Conservation (phyloP, 306 rosid species). For the Heteromeles arbutifolia region DNA sequence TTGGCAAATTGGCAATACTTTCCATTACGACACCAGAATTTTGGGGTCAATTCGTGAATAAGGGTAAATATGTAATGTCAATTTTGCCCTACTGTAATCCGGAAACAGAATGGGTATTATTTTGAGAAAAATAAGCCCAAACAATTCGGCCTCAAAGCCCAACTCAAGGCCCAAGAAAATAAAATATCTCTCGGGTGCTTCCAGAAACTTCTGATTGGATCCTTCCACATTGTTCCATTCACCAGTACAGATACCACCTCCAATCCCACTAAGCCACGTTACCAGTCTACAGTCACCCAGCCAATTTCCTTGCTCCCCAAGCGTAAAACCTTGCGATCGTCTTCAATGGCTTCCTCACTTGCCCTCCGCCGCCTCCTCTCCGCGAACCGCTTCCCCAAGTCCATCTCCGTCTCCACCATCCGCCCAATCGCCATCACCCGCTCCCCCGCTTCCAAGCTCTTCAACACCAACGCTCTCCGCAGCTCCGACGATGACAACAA, state of each 20-base stretch:
- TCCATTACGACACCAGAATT: not conserved
- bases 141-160: not conserved
- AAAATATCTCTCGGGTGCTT: not conserved
- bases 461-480: slow-evolving; percentile 42
- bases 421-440: not conserved
- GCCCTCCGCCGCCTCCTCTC: slow-evolving; percentile 13
- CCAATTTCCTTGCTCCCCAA: not conserved
- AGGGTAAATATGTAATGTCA: not conserved
- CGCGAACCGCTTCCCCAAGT: slow-evolving; percentile 11
- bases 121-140: too few relatives aligned
- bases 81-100: not conserved
- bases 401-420: not conserved
- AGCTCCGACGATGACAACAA: not conserved
- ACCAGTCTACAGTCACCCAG: not conserved
- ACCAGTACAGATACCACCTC: not conserved
- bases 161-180: not conserved
- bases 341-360: slow-evolving; percentile 18
- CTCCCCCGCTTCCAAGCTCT: slow-evolving; percentile 22
- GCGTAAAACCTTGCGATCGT: not conserved
- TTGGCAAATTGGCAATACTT: not conserved
- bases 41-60: not conserved
- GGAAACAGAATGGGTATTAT: too few relatives aligned
- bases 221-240: slow-evolving; percentile 15
- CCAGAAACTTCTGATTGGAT: slow-evolving; percentile 11
- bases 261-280: not conserved